Evolutionary conservation across 1,284 basidiomycete genomes (phyloP), one percentile per base, ranked within the genome.

Genomic region (Retiboletus flavoniger): DNA sequence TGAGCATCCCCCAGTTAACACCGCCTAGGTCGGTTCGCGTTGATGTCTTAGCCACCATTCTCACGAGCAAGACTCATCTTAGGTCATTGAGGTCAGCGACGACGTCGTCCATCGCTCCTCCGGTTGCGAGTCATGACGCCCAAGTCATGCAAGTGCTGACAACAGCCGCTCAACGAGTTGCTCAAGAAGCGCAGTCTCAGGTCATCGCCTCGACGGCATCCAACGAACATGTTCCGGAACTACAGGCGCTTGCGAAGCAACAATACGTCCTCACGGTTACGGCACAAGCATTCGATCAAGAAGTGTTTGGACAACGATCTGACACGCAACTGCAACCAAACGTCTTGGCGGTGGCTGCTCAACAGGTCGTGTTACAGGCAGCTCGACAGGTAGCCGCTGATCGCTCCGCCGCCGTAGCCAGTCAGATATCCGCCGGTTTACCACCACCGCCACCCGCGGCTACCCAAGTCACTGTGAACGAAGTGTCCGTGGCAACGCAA

Each of bases 261-360:
- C 87, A 88, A 62, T 83, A 89, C 60, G 87, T 91, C 52, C 77
- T 91, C 46, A 87, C 86, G 36, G 79, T 87, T 54, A 89, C 89
- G 4, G 85, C 89, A 14, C 79, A 86, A 60, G 89, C 88, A 7
- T 83, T 89, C 61, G 86, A 87, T 65, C 79, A 81, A 53, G 87
- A 84, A 56, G 75, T 84, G 44, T 78, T 78, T 29, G 81, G 79
- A 47, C 78, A 80, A 53, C 75, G 74, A 64, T 78, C 67, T 65
- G 77, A 74, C 56, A 74, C 74, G 42, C 75, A 74, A 44, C 64
- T 57, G 17, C 75, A 78, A 51, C 72, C 79, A 28, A 76, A 73
- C 40, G 75, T 76, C 9, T 73, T 83, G 55, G 87, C 87, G 7
- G 83, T 82, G 9, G 89, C 89, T 6, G 88, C 87, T 11, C 86